phyloP scores from a whole-genome alignment of 169 alveolate genomes.

The Cryptosporidium ubiquitum region DNA sequence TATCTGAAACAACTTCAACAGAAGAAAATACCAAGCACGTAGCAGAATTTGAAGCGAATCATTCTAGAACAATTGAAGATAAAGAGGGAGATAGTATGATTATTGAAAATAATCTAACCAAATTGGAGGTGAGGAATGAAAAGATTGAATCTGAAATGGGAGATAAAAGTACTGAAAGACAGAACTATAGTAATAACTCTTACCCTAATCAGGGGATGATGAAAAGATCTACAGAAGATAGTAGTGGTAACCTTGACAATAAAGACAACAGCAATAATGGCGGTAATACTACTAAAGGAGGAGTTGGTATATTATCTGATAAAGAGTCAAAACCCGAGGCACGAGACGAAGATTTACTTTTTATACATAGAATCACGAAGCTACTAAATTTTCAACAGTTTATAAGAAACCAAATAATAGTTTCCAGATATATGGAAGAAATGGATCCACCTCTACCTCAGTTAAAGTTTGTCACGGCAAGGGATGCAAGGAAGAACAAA shows the following conservation, averaged over 20 bases:
- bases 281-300: neutral
- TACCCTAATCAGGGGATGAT: too few species aligned
- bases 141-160: neutral
- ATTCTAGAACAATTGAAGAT: neutral
- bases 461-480: conserved; percentile 51
- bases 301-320: neutral
- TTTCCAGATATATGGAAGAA: conserved; percentile 70
- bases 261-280: neutral
- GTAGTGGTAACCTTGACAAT: too few species aligned
- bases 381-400: conserved; percentile 41
- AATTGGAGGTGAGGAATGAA: neutral
- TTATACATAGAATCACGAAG: conserved; percentile 9
- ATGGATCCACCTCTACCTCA: conserved; percentile 65
- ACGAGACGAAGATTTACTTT: neutral
- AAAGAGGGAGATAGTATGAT: too few species aligned
- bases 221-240: too few species aligned
- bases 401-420: conserved; percentile 58
- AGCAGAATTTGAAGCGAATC: neutral
- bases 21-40: neutral
- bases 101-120: neutral
- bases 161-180: neutral
- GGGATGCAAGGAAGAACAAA: conserved; percentile 66
- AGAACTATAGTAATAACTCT: too few species aligned
- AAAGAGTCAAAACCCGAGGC: neutral
- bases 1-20: too few species aligned